Conservation (phyloP, 371 early-diverging fungal genomes). For the Dinochytrium kinnereticum region DNA sequence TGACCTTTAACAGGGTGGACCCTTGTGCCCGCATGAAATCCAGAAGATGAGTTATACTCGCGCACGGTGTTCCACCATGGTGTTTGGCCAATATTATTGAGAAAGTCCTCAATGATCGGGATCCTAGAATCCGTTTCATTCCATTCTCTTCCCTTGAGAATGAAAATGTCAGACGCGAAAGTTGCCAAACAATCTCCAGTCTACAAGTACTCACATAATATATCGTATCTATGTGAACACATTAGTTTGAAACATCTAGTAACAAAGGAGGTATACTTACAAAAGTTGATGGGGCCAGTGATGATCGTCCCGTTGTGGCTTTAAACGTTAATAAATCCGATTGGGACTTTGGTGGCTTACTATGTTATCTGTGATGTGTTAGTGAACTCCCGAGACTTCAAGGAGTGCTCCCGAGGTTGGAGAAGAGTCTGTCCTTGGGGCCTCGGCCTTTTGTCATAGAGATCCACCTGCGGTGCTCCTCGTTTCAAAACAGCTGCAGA, state of each 20-base stretch:
- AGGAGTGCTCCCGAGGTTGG: too few species aligned
- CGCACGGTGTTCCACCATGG: conserved; percentile 15
- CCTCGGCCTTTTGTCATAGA: too few species aligned
- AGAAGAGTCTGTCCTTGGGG: too few species aligned
- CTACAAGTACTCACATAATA: neutral
- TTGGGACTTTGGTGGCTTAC: neutral
- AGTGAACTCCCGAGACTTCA: neutral
- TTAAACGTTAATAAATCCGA: neutral
- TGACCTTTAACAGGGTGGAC: neutral
- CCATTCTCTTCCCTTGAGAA: conserved; percentile 2
- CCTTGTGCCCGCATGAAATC: neutral
- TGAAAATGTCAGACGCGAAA: neutral
- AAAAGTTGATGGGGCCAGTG: neutral
- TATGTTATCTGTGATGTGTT: neutral
- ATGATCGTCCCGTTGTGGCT: conserved; percentile 1
- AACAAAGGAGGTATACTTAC: neutral
- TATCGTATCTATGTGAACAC: conserved; percentile 4
- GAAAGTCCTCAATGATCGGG: conserved; percentile 7
- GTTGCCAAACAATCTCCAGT: too few species aligned
- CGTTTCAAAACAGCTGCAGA: too few species aligned
- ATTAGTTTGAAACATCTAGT: too few species aligned
- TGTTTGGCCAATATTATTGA: conserved; percentile 5
- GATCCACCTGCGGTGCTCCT: too few species aligned
- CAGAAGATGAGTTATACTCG: neutral
- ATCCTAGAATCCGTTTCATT: conserved; percentile 8